phyloP scores from a whole-genome alignment of 2,329 filamentous ascomycete species.

The Colletotrichum melonis region DNA sequence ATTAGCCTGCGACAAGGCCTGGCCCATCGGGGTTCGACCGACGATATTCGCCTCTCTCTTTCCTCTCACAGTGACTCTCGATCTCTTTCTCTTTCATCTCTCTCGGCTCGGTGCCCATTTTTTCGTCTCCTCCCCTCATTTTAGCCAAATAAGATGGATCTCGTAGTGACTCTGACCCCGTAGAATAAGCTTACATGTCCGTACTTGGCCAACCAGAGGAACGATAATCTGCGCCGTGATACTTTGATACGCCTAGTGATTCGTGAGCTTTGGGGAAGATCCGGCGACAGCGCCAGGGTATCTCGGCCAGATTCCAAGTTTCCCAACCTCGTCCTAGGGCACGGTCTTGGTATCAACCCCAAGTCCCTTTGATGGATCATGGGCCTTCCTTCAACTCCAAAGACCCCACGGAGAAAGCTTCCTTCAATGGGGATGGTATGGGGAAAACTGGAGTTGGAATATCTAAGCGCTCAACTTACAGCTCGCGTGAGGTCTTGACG shows the following conservation, averaged over 20 bases:
- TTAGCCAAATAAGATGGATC: conserved; percentile 16
- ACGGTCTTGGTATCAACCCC: not conserved
- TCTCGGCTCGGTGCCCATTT: not conserved
- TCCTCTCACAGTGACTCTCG: not conserved
- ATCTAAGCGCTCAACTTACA: conserved; percentile 22
- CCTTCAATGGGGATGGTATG: conserved; percentile 23
- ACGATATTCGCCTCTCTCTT: not conserved
- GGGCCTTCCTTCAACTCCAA: not conserved
- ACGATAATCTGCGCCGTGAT: conserved; percentile 4
- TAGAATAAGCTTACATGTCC: conserved; percentile 25
- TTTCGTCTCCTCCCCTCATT: conserved; percentile 8
- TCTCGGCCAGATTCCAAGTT: conserved; percentile 15
- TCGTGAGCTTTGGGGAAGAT: conserved; percentile 12
- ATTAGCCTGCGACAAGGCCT: not conserved
- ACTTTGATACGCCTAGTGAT: conserved; percentile 4
- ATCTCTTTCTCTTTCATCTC: not conserved
- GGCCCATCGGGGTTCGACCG: conserved; percentile 29
- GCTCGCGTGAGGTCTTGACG: not conserved
- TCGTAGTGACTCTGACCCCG: not conserved
- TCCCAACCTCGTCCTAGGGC: not conserved
- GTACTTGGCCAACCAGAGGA: conserved; percentile 20
- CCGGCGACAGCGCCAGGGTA: not conserved
- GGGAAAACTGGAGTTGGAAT: conserved; percentile 19
- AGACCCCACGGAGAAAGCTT: conserved; percentile 22
- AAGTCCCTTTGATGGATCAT: not conserved